A percentile compares a stretch with the other conserved stretches of the same genome.
phyloP scores from a whole-genome alignment of 768 basidiomycete genomes.

The Boletus huronensis region DNA sequence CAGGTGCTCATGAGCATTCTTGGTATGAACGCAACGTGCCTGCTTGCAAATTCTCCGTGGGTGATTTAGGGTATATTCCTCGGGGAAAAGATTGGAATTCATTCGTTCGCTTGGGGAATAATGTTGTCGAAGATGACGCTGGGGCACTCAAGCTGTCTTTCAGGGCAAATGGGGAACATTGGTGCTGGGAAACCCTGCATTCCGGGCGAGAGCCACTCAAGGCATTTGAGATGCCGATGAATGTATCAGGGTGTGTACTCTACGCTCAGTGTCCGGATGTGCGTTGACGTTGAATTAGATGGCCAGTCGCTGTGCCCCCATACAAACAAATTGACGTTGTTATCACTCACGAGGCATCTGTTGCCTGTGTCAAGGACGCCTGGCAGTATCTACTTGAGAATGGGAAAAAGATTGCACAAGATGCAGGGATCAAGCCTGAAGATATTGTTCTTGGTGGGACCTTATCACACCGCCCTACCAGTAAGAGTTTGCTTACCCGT shows the following conservation, averaged over 20 bases:
- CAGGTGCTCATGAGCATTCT: conserved; percentile 34
- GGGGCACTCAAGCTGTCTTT: conserved; percentile 21
- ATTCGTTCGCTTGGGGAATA: conserved; percentile 42
- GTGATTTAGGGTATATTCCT: conserved; percentile 46
- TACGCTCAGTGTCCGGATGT: not conserved
- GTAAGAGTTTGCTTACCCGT: not conserved
- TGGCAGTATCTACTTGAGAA: conserved; percentile 38
- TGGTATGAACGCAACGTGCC: conserved; percentile 42
- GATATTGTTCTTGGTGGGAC: conserved; percentile 42
- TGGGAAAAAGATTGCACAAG: conserved; percentile 30
- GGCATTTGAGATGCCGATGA: conserved; percentile 32
- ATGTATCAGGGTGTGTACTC: conserved; percentile 31
- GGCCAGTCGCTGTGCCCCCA: conserved; percentile 42
- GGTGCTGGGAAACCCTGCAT: conserved; percentile 37
- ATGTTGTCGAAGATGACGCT: conserved; percentile 34
- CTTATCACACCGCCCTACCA: not conserved
- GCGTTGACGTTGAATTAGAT: conserved; percentile 29
- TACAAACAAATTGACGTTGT: conserved; percentile 38
- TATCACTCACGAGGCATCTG: conserved; percentile 33
- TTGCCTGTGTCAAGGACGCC: conserved; percentile 32
- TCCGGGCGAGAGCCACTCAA: conserved; percentile 31
- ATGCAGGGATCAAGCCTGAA: conserved; percentile 37
- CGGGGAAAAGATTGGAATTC: conserved; percentile 33
- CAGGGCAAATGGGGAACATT: conserved; percentile 31
- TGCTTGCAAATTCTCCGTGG: conserved; percentile 38